phyloP scores from a whole-genome alignment of 805 yeast species.

The Starmerella tilneyi region DNA sequence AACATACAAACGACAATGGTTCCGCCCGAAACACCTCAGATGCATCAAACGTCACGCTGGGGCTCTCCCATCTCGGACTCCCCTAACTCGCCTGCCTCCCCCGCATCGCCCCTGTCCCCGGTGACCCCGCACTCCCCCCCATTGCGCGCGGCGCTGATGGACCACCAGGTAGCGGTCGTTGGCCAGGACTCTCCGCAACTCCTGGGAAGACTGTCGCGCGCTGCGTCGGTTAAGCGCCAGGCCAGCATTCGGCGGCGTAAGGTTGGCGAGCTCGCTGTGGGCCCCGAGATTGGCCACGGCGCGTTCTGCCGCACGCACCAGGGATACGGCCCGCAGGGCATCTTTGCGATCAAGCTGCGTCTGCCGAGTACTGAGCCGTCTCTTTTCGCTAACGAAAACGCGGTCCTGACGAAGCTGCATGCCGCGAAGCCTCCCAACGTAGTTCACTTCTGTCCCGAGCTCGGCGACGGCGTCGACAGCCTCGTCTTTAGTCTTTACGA shows the following conservation, averaged over 20 bases:
- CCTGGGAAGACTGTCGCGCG: conserved; percentile 7
- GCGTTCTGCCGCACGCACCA: conserved; percentile 83
- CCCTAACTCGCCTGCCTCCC: conserved; percentile 14
- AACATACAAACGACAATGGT: background rate
- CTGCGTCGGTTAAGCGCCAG: conserved; percentile 9
- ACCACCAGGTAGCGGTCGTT: background rate
- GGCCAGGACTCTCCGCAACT: conserved; percentile 5
- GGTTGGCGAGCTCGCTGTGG: conserved; percentile 31
- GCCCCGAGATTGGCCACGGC: conserved; percentile 45
- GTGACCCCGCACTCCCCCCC: conserved; percentile 4
- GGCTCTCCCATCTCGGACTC: conserved; percentile 5
- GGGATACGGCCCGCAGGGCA: conserved; percentile 40
- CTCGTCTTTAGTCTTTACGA: conserved; percentile 21
- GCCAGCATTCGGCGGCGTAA: conserved; percentile 13
- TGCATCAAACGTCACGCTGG: conserved; percentile 13
- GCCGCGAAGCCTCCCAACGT: conserved; percentile 7
- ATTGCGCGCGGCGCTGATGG: background rate
- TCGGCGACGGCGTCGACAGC: conserved; percentile 17
- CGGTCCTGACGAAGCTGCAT: conserved; percentile 14
- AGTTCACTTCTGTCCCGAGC: conserved; percentile 17
- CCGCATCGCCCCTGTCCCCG: background rate
- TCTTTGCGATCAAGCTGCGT: conserved; percentile 56
- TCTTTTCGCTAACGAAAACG: conserved; percentile 17
- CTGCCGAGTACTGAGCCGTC: conserved; percentile 16
- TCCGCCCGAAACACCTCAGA: conserved; percentile 10